Percentiles rank a stretch among this genome's conserved stretches.
Evolutionary conservation across 257 asterid species (phyloP).

Genomic region (Nicotiana otophora): DNA sequence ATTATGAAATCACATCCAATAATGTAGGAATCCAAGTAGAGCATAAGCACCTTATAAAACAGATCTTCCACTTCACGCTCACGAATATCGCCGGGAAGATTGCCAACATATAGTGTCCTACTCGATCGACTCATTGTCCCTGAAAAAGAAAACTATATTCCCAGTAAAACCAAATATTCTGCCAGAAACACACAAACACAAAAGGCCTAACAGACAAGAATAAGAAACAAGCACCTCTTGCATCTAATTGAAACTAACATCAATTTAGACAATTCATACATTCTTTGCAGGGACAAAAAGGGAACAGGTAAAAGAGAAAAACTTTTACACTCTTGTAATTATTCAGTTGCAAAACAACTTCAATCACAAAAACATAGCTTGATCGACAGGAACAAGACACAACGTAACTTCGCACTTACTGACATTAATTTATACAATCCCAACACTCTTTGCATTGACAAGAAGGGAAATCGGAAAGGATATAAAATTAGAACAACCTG

Average conservation of each 20-base stretch:
- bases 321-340: not conserved
- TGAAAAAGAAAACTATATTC: not conserved
- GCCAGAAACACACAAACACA: not conserved
- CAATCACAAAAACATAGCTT: not conserved
- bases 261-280: not conserved
- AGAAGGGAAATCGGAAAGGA: not conserved
- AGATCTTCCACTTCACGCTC: slow-evolving; percentile 96
- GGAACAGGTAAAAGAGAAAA: not conserved
- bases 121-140: slow-evolving; percentile 91
- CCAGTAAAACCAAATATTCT: not conserved
- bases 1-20: not conserved
- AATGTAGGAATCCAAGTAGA: not conserved
- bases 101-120: slow-evolving; percentile 93
- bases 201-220: not conserved
- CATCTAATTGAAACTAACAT: not conserved
- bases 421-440: not conserved
- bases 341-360: not conserved
- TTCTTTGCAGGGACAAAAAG: not conserved
- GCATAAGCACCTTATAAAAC: slow-evolving; percentile 67
- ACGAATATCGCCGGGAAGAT: slow-evolving; percentile 96
- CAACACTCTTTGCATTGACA: not conserved
- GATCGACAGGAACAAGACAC: not conserved
- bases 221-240: not conserved
- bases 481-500: not conserved
- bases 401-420: not conserved